phyloP scores from a whole-genome alignment of 2,329 filamentous ascomycete genomes.

The Helotiales sp. region DNA sequence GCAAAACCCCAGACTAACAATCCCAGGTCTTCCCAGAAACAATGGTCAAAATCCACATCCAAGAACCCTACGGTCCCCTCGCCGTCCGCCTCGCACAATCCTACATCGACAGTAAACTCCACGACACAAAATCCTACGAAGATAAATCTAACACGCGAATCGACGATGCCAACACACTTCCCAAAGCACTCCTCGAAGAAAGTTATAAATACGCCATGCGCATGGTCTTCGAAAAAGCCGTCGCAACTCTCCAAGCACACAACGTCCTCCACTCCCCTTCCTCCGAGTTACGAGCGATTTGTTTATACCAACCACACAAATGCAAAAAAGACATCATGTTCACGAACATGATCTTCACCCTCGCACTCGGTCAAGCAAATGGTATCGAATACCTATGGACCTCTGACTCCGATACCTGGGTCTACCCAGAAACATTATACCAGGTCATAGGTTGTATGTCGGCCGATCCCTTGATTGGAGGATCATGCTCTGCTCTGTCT shows the following conservation, averaged over 20 bases:
- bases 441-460: conserved; percentile 35
- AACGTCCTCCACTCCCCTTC: conserved; percentile 3
- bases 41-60: conserved; percentile 18
- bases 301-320: conserved; percentile 38
- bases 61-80: conserved; percentile 18
- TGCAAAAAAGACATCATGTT: conserved; percentile 43
- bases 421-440: conserved; percentile 20
- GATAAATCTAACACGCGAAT: not conserved
- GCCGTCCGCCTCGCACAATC: conserved; percentile 17
- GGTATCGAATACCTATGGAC: conserved; percentile 39
- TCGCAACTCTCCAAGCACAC: conserved; percentile 10
- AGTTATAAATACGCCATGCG: conserved; percentile 14
- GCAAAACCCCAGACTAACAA: not conserved
- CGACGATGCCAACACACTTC: conserved; percentile 7
- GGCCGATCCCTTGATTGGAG: conserved; percentile 36
- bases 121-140: conserved; percentile 1
- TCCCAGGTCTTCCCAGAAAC: conserved; percentile 16
- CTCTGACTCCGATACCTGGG: conserved; percentile 36
- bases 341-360: conserved; percentile 37
- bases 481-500: conserved; percentile 36
- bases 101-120: conserved; percentile 14
- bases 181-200: conserved; percentile 13
- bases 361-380: conserved; percentile 35
- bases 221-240: conserved; percentile 15
- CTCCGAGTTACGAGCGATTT: conserved; percentile 23